Conservation (phyloP, 495 filamentous ascomycete species). For the Neurospora sublineolata region DNA sequence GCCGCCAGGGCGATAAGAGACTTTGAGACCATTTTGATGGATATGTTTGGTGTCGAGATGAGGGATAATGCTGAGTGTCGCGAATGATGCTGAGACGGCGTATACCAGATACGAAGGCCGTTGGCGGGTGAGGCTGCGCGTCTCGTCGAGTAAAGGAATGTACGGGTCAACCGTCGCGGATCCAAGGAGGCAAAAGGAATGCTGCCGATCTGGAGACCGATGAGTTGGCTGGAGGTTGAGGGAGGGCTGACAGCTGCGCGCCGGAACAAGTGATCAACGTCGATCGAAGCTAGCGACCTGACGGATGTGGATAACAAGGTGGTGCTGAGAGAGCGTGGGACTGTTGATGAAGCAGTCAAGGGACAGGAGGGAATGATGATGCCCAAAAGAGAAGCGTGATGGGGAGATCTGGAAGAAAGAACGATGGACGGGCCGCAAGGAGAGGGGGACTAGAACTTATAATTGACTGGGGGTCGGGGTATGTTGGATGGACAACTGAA, state of each 20-base stretch:
- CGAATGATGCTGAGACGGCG: neutral
- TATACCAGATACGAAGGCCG: conserved; percentile 5
- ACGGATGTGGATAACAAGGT: conserved; percentile 8
- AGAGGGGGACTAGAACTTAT: neutral
- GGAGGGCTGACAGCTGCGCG: conserved; percentile 11
- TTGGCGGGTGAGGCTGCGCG: conserved; percentile 1
- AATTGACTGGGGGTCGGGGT: neutral
- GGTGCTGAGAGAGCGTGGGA: neutral
- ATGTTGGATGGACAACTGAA: neutral
- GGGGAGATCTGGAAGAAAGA: neutral
- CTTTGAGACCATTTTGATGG: conserved; percentile 18
- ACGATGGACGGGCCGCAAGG: neutral
- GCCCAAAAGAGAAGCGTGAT: neutral
- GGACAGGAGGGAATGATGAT: conserved; percentile 4
- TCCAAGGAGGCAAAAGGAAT: conserved; percentile 30
- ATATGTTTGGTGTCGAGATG: neutral
- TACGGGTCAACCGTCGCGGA: conserved; percentile 2
- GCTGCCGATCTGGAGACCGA: conserved; percentile 18
- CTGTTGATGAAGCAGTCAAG: neutral
- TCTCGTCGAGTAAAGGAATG: conserved; percentile 4
- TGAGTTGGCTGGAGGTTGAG: conserved; percentile 8
- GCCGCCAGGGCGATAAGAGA: conserved; percentile 17
- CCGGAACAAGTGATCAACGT: conserved; percentile 4
- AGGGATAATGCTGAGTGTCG: neutral
- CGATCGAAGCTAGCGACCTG: conserved; percentile 33